Evolutionary conservation across 768 basidiomycete genomes (phyloP).

Genomic region (Pleurotus giganteus): DNA sequence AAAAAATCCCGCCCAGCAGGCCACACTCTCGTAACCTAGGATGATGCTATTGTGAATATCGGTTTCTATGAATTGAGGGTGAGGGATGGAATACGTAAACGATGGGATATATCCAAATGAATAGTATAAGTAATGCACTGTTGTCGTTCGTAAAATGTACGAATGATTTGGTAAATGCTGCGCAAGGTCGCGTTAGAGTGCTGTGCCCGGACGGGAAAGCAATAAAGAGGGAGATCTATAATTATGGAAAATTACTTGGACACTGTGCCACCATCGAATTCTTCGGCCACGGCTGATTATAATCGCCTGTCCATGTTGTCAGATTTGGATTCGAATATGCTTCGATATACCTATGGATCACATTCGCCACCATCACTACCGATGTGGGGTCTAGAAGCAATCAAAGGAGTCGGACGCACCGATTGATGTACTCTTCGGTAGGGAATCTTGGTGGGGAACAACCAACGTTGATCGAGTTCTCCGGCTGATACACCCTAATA

Average conservation of each 20-base stretch:
- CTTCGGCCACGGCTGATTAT: slow-evolving; percentile 57
- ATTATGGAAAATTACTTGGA: slow-evolving; percentile 14
- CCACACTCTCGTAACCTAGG: too few species aligned
- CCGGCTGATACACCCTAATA: slow-evolving; percentile 71
- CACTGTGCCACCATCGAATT: slow-evolving; percentile 46
- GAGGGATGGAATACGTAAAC: too few species aligned
- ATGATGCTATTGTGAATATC: too few species aligned
- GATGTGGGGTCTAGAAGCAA: not conserved
- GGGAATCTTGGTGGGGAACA: slow-evolving; percentile 69
- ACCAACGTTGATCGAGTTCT: slow-evolving; percentile 62
- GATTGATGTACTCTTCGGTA: slow-evolving; percentile 69
- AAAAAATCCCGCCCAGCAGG: too few species aligned
- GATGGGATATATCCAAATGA: too few species aligned
- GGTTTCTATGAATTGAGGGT: too few species aligned
- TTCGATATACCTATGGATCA: slow-evolving; percentile 46
- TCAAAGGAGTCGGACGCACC: slow-evolving; percentile 31
- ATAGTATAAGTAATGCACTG: too few species aligned
- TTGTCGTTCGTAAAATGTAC: too few species aligned
- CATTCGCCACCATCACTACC: not conserved
- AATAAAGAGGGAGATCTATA: not conserved
- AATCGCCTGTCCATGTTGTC: slow-evolving; percentile 51
- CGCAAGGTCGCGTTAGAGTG: too few species aligned
- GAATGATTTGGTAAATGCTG: too few species aligned
- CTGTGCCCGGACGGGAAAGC: not conserved
- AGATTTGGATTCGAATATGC: slow-evolving; percentile 72